A percentile compares a stretch with the other conserved stretches of the same genome.
phyloP scores from a whole-genome alignment of 495 filamentous ascomycete genomes.

The Lindgomyces ingoldianus region DNA sequence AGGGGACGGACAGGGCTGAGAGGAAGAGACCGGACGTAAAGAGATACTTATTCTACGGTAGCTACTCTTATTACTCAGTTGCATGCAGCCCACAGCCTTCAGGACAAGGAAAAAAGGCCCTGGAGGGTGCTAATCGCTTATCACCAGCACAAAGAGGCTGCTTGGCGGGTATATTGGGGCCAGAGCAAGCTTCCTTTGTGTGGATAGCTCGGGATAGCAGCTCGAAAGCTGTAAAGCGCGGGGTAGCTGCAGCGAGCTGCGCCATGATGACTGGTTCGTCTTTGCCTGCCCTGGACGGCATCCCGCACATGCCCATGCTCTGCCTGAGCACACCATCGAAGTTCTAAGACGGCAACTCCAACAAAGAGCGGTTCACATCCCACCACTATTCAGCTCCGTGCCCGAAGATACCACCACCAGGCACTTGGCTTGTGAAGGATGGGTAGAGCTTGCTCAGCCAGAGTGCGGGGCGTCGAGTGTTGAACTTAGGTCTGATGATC shows the following conservation, averaged over 20 bases:
- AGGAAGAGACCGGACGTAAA: constrained; percentile 5
- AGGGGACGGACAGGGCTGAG: constrained; percentile 17
- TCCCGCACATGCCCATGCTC: neutral
- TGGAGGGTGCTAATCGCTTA: constrained; percentile 19
- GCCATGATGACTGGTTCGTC: constrained; percentile 7
- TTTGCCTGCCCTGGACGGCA: neutral
- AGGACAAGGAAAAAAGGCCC: constrained; percentile 6
- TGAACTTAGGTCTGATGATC: too few species aligned
- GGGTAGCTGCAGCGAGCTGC: constrained; percentile 25
- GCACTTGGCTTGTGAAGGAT: too few species aligned
- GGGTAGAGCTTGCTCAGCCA: too few species aligned
- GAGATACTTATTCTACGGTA: constrained; percentile 26
- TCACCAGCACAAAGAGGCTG: constrained; percentile 29
- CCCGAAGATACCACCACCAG: too few species aligned
- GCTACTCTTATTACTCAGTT: neutral
- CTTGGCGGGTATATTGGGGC: constrained; percentile 23
- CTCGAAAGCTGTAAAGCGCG: constrained; percentile 25
- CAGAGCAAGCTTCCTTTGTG: neutral
- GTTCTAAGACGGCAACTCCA: neutral
- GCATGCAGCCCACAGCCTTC: constrained; percentile 19
- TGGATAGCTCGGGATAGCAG: constrained; percentile 29
- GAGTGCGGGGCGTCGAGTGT: too few species aligned
- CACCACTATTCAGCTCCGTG: neutral
- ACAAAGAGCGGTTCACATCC: neutral
- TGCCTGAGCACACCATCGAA: neutral